Percentiles rank a stretch among this genome's conserved stretches.
Conservation (phyloP, 176 grass and related monocot species). For the Panicum miliaceum region DNA sequence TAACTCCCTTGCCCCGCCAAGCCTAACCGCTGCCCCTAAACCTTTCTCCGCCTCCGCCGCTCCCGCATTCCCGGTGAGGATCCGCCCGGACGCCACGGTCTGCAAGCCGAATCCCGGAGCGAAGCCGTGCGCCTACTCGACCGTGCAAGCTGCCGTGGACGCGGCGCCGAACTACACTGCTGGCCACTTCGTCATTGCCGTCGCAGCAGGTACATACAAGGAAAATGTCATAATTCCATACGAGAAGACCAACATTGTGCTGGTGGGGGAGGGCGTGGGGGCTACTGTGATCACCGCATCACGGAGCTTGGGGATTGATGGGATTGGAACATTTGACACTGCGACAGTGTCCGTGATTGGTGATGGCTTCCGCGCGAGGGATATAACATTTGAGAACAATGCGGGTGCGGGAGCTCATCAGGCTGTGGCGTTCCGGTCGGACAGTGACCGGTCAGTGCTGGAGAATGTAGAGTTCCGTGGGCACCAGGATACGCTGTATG, state of each 20-base stretch:
- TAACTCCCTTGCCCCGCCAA: constrained; percentile 34
- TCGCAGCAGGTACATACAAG: constrained; percentile 61
- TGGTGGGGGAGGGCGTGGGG: constrained; percentile 65
- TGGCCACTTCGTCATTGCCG: constrained; percentile 47
- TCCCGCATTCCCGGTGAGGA: constrained; percentile 40
- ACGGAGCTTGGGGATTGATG: constrained; percentile 48
- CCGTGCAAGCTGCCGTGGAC: constrained; percentile 57
- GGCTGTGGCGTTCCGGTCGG: constrained; percentile 73
- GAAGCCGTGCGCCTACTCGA: constrained; percentile 47
- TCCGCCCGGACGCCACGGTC: constrained; percentile 52
- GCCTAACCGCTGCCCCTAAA: background rate
- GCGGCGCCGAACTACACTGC: constrained; percentile 51
- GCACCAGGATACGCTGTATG: constrained; percentile 85
- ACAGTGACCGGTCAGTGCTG: constrained; percentile 79
- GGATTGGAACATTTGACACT: constrained; percentile 61
- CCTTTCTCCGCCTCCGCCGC: background rate
- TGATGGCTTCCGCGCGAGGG: constrained; percentile 68
- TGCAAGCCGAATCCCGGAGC: constrained; percentile 44
- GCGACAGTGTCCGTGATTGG: constrained; percentile 55
- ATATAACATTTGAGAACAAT: constrained; percentile 76
- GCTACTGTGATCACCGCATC: constrained; percentile 64
- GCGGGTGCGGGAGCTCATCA: constrained; percentile 71
- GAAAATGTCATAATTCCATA: constrained; percentile 63
- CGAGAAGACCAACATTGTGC: constrained; percentile 70
- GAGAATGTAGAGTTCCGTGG: constrained; percentile 77